Percentiles rank a stretch among this genome's conserved stretches.
These are phyloP conservation scores for Blastobotrys terrestris DNA, from an alignment of 805 yeast genomes.

Conservation along the genomic window DNA sequence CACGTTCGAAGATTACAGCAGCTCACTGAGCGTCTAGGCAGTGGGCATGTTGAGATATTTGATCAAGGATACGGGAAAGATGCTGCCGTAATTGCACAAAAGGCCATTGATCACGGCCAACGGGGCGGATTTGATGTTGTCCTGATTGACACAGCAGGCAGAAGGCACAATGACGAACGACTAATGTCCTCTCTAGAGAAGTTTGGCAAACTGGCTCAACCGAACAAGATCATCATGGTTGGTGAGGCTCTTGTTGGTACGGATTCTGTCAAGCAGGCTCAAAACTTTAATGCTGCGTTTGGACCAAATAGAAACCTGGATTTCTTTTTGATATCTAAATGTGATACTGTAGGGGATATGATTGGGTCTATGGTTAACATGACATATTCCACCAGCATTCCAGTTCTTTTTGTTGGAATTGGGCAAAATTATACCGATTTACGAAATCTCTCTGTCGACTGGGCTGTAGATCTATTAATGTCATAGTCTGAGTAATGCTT, in stretches of 20 bases:
- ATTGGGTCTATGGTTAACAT: conserved; percentile 95
- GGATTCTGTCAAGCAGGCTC: conserved; percentile 92
- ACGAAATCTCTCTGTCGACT: conserved; percentile 79
- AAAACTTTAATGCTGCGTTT: conserved; percentile 87
- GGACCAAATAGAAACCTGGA: conserved; percentile 77
- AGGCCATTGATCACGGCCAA: conserved; percentile 76
- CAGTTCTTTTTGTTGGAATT: conserved; percentile 90
- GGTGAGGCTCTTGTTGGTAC: conserved; percentile 98
- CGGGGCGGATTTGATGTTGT: conserved; percentile 73
- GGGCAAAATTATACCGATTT: conserved; percentile 97
- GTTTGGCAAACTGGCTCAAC: conserved; percentile 91
- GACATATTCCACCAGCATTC: conserved; percentile 95
- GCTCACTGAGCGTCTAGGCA: conserved; percentile 48
- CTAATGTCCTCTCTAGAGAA: conserved; percentile 93
- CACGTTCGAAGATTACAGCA: conserved; percentile 81
- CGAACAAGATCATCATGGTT: conserved; percentile 96
- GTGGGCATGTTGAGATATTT: conserved; percentile 61
- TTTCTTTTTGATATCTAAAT: conserved; percentile 87
- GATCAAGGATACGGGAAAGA: conserved; percentile 97
- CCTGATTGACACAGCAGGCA: conserved; percentile 93
- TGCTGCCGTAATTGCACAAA: conserved; percentile 90
- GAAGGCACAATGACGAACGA: conserved; percentile 91
- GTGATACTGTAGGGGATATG: conserved; percentile 96
- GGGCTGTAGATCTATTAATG: conserved; percentile 86
- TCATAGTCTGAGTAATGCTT: conserved; percentile 37